These are phyloP conservation scores for Mucor racemosus DNA, from an alignment of 371 early-diverging fungal species.

Conservation along the genomic window DNA sequence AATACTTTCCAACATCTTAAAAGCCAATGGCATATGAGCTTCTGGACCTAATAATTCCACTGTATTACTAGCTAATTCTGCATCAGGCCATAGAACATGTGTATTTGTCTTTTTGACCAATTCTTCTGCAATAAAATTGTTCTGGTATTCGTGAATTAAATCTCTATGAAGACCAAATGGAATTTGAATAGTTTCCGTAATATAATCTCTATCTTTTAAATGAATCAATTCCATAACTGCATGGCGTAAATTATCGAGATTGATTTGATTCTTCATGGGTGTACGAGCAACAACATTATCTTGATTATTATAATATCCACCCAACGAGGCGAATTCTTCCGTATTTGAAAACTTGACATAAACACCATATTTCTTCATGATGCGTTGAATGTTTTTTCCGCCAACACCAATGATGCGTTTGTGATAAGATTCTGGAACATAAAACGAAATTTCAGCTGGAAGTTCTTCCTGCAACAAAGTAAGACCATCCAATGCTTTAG, in stretches of 20 bases:
- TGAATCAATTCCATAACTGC: constrained; percentile 77
- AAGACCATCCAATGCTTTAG: constrained; percentile 70
- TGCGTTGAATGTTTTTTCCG: constrained; percentile 93
- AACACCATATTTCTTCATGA: constrained; percentile 95
- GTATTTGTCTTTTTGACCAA: constrained; percentile 59
- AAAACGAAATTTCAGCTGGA: constrained; percentile 88
- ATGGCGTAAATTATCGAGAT: constrained; percentile 69
- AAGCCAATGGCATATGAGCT: constrained; percentile 41
- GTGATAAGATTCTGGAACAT: constrained; percentile 88
- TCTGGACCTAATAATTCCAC: constrained; percentile 50
- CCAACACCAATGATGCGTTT: constrained; percentile 95
- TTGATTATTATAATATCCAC: constrained; percentile 80
- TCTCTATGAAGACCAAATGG: constrained; percentile 55
- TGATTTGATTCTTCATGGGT: constrained; percentile 80
- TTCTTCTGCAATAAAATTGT: constrained; percentile 44
- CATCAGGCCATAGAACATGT: constrained; percentile 58
- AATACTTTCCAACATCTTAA: constrained; percentile 40
- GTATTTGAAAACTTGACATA: constrained; percentile 92
- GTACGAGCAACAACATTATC: constrained; percentile 92
- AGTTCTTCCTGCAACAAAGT: constrained; percentile 80
- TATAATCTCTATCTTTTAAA: constrained; percentile 60
- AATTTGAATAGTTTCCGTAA: constrained; percentile 38
- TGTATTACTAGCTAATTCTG: constrained; percentile 43
- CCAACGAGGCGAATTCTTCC: constrained; percentile 77
- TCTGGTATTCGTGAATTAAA: constrained; percentile 48